Evolutionary conservation across 768 basidiomycete genomes (phyloP).

Genomic region (Daedalea quercina): DNA sequence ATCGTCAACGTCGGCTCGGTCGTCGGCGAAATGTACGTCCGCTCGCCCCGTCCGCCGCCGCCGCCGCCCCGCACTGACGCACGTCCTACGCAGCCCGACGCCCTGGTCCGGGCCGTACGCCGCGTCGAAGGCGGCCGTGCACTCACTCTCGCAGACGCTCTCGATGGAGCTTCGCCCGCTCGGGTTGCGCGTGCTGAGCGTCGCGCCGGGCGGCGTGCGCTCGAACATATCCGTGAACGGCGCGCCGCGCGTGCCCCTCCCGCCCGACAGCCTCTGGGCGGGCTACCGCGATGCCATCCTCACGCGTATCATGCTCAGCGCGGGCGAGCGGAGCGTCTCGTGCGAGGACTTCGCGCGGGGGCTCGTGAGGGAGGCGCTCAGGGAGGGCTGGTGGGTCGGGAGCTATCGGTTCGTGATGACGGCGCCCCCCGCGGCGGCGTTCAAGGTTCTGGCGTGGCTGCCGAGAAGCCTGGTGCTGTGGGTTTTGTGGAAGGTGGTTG

Average conservation of each 20-base stretch:
- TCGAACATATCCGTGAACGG: slow-evolving; percentile 52
- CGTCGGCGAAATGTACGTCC: slow-evolving; percentile 45
- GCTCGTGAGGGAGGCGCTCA: too few species aligned
- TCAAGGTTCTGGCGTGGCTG: too few species aligned
- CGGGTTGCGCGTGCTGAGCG: slow-evolving; percentile 61
- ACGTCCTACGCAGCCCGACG: slow-evolving; percentile 38
- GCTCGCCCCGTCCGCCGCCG: background rate
- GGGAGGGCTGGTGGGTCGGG: too few species aligned
- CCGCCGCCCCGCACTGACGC: background rate
- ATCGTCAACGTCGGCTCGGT: slow-evolving; percentile 75
- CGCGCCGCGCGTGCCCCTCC: slow-evolving; percentile 30
- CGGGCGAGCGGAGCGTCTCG: too few species aligned
- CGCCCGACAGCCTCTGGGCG: slow-evolving; percentile 48
- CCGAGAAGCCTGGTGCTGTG: too few species aligned
- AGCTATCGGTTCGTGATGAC: too few species aligned
- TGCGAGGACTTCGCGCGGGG: too few species aligned
- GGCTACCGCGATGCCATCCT: slow-evolving; percentile 44
- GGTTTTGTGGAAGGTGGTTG: too few species aligned
- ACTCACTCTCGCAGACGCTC: slow-evolving; percentile 55
- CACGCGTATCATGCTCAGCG: slow-evolving; percentile 31
- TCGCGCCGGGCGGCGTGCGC: slow-evolving; percentile 57
- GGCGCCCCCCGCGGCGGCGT: too few species aligned
- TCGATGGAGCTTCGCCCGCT: slow-evolving; percentile 72
- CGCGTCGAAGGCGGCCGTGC: slow-evolving; percentile 52
- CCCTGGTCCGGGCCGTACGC: slow-evolving; percentile 65